Evolutionary conservation across 2,329 filamentous ascomycete genomes (phyloP).

Genomic region (Aspergillus brasiliensis): DNA sequence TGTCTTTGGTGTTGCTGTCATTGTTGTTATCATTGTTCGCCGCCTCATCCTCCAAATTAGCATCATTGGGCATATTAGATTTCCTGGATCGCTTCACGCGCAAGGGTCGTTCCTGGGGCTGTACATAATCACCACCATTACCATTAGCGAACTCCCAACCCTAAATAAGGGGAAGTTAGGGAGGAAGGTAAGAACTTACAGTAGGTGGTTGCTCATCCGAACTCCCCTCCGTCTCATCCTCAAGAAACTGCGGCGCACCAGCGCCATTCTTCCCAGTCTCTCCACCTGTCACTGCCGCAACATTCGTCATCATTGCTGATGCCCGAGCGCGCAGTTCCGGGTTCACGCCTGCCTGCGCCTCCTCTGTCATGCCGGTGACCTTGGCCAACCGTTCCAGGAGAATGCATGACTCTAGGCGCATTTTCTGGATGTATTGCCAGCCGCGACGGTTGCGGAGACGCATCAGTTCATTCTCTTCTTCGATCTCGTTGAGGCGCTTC

Average conservation of each 20-base stretch:
- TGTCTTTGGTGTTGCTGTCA: background rate
- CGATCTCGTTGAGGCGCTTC: slow-evolving; percentile 86
- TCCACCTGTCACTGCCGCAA: slow-evolving; percentile 27
- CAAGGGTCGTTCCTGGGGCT: slow-evolving; percentile 52
- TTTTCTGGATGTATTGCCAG: slow-evolving; percentile 84
- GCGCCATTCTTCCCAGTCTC: slow-evolving; percentile 24
- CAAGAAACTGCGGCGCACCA: slow-evolving; percentile 28
- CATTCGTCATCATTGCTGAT: slow-evolving; percentile 34
- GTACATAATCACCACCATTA: background rate
- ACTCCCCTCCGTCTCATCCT: slow-evolving; percentile 48
- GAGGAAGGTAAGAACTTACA: slow-evolving; percentile 28
- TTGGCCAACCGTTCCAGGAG: slow-evolving; percentile 45
- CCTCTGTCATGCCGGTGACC: slow-evolving; percentile 46
- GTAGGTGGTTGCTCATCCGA: slow-evolving; percentile 48
- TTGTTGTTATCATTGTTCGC: background rate
- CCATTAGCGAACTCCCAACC: background rate
- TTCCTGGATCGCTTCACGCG: slow-evolving; percentile 47
- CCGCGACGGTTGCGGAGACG: slow-evolving; percentile 77
- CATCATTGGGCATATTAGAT: slow-evolving; percentile 32
- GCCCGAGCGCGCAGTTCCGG: slow-evolving; percentile 42
- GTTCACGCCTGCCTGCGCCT: slow-evolving; percentile 35
- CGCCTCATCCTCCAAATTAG: slow-evolving; percentile 29
- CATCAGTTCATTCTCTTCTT: slow-evolving; percentile 84
- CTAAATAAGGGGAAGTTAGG: background rate
- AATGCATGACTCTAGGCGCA: slow-evolving; percentile 65